Evolutionary conservation across 108 stramenopile genomes (phyloP).

Genomic region (Pseudonitzschia multiseries): DNA sequence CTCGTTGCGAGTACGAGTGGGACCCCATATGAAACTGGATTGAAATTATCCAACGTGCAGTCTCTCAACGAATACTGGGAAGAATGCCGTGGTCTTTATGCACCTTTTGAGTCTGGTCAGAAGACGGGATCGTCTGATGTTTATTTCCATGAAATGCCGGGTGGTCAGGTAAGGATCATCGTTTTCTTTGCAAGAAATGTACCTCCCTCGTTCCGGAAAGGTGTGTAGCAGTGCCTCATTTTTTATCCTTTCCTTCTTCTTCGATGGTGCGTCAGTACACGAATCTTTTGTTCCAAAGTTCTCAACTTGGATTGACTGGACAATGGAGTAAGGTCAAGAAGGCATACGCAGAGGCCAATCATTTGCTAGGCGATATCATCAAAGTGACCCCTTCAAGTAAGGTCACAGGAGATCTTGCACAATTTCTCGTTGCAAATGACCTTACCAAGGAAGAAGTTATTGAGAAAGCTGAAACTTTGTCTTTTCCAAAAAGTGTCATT

Average conservation of each 20-base stretch:
- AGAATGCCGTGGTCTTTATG: slow-evolving; percentile 88
- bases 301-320: slow-evolving; percentile 89
- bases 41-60: slow-evolving; percentile 63
- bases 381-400: slow-evolving; percentile 97
- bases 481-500: slow-evolving; percentile 91
- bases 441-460: slow-evolving; percentile 88
- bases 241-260: not conserved
- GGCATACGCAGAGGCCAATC: slow-evolving; percentile 92
- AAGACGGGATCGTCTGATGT: slow-evolving; percentile 92
- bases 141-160: slow-evolving; percentile 97
- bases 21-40: slow-evolving; percentile 88
- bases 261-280: slow-evolving; percentile 58
- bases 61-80: slow-evolving; percentile 94
- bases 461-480: slow-evolving; percentile 83
- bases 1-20: slow-evolving; percentile 82
- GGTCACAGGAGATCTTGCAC: slow-evolving; percentile 96
- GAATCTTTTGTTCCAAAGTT: slow-evolving; percentile 93
- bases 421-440: slow-evolving; percentile 94
- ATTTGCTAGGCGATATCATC: slow-evolving; percentile 93
- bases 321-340: slow-evolving; percentile 91
- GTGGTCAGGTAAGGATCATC: slow-evolving; percentile 62
- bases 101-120: slow-evolving; percentile 96
- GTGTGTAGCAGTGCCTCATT: not conserved
- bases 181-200: not conserved
- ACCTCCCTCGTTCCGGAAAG: not conserved